Evolutionary conservation across 2,329 filamentous ascomycete species (phyloP).

Genomic region (Thielaviopsis populi): DNA sequence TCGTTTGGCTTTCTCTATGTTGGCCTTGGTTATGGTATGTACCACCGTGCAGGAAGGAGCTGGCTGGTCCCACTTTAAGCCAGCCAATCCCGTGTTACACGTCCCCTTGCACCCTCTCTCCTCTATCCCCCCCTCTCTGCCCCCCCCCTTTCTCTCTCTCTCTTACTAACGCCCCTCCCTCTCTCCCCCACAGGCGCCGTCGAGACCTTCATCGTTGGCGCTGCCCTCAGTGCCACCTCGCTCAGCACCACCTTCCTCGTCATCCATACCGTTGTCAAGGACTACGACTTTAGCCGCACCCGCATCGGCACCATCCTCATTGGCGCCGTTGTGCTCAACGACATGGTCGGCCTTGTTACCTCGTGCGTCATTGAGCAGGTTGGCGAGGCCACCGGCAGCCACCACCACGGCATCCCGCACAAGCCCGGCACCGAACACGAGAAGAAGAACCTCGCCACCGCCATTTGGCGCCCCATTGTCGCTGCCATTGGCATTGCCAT

Average conservation of each 20-base stretch:
- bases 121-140: no score
- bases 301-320: slow-evolving; percentile 30
- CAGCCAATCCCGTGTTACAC: neutral
- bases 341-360: slow-evolving; percentile 31
- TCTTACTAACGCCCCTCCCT: neutral
- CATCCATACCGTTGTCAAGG: slow-evolving; percentile 22
- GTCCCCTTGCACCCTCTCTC: no score
- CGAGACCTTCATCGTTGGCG: slow-evolving; percentile 21
- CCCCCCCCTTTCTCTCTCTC: neutral
- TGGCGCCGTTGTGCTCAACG: slow-evolving; percentile 33
- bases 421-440: neutral
- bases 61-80: neutral
- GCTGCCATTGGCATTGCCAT: slow-evolving; percentile 26
- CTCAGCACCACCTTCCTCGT: slow-evolving; percentile 26
- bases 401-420: slow-evolving; percentile 18
- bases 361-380: slow-evolving; percentile 22
- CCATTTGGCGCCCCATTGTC: slow-evolving; percentile 27
- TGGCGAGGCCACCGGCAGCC: slow-evolving; percentile 17
- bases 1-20: slow-evolving; percentile 30
- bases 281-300: slow-evolving; percentile 29
- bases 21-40: slow-evolving; percentile 27
- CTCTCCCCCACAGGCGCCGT: slow-evolving; percentile 16
- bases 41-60: neutral
- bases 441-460: slow-evolving; percentile 22
- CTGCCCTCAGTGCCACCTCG: slow-evolving; percentile 24